Percentiles rank a stretch among this genome's conserved stretches.
phyloP scores from a whole-genome alignment of 1,284 basidiomycete genomes.

The Cutaneotrichosporon spelunceum region DNA sequence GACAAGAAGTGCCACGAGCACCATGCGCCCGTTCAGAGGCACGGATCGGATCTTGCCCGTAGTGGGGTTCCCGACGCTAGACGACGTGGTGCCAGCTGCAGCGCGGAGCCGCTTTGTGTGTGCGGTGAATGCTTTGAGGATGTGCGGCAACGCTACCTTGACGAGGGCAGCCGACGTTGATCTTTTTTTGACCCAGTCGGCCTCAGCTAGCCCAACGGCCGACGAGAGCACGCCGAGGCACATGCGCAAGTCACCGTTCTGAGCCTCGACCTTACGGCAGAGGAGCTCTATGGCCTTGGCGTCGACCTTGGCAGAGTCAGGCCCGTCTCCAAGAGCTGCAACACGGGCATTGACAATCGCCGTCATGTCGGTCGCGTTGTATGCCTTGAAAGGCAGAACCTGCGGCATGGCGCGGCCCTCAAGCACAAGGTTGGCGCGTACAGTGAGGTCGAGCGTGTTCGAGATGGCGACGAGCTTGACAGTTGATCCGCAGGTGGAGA shows the following conservation, averaged over 20 bases:
- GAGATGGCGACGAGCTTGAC: slow-evolving; percentile 51
- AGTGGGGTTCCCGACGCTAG: slow-evolving; percentile 23
- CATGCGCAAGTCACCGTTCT: slow-evolving; percentile 53
- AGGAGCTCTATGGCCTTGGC: slow-evolving; percentile 48
- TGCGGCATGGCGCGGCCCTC: slow-evolving; percentile 38
- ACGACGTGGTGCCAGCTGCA: slow-evolving; percentile 40
- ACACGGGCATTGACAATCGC: slow-evolving; percentile 46
- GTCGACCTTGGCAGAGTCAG: slow-evolving; percentile 39
- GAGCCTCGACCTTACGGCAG: slow-evolving; percentile 50
- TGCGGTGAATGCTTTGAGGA: slow-evolving; percentile 46
- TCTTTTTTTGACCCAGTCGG: slow-evolving; percentile 48
- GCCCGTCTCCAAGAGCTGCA: slow-evolving; percentile 14
- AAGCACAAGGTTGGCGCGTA: slow-evolving; percentile 46
- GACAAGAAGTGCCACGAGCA: slow-evolving; percentile 45
- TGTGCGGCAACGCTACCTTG: slow-evolving; percentile 44
- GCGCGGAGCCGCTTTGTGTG: slow-evolving; percentile 45
- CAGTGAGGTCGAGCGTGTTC: slow-evolving; percentile 52
- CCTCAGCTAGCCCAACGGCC: slow-evolving; percentile 46
- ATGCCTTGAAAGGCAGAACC: slow-evolving; percentile 49
- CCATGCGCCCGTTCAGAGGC: slow-evolving; percentile 50
- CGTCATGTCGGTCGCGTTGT: slow-evolving; percentile 46
- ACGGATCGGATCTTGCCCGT: slow-evolving; percentile 47
- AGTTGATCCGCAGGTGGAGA: slow-evolving; percentile 25
- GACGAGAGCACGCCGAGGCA: slow-evolving; percentile 49
- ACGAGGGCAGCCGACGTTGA: slow-evolving; percentile 25